Evolutionary conservation across 2,329 filamentous ascomycete species (phyloP), one percentile per base, ranked within the genome.

Genomic region (Massarina eburnea): DNA sequence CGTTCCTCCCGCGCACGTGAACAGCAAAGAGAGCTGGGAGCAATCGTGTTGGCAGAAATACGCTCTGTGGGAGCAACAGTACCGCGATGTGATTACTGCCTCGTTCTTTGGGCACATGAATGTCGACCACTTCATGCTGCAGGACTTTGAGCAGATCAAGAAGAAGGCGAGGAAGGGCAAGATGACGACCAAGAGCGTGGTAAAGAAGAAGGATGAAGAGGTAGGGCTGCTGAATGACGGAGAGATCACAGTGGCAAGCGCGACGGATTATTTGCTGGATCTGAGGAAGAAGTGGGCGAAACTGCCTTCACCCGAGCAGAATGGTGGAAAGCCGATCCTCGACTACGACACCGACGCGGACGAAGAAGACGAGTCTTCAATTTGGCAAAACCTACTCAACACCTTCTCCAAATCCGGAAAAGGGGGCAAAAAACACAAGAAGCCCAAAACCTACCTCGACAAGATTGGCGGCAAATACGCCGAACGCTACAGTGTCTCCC

Each of bases 21-120:
- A 83, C 27, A 86, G 84, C 71, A 97, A 97, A 76, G 81, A 83
- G 61, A 84, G 83, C 51, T 99, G 94, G 94, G 91, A 96, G 56
- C 92, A 97, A 76, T 91, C 88, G 0, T 99, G 94, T 73, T 99
- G 92, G 91, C 92, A 96, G 68, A 96, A 95, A 67, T 99, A 96
- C 71, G 88, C 90, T 0, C 74, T 97, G 3, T 97, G 91, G 90
- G 74, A 92, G 61, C 81, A 84, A 57, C 90, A 95, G 68, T 99
- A 91, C 70, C 87, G 94, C 26, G 94, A 99, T 67, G 86, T 99
- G 29, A 79, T 99, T 17, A 79, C 91, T 17, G 84, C 82, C 10
- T 84, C 83, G 20, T 64, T 95, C 5, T 99, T 88, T 63, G 94
- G 92, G 1, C 94, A 99, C 67, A 97, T 99, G 94, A 99, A 99